Conservation (phyloP, 2,329 filamentous ascomycete genomes). For the Zelopaecilomyces penicillatus region DNA sequence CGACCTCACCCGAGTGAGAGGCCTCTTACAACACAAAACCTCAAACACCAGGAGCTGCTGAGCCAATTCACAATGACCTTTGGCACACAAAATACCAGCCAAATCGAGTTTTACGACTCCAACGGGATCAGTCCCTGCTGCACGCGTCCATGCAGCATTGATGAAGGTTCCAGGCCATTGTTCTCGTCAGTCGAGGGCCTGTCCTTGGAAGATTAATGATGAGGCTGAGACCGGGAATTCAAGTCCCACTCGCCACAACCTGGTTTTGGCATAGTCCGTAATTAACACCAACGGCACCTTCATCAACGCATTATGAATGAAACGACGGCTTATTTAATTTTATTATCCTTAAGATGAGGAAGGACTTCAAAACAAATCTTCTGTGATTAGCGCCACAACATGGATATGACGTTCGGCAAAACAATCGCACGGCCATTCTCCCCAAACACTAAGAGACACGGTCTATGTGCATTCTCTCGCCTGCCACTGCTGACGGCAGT, state of each 20-base stretch:
- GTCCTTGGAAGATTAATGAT: background rate
- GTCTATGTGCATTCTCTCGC: no score
- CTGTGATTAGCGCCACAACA: no score
- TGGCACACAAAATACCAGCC: conserved; percentile 27
- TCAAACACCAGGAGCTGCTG: conserved; percentile 39
- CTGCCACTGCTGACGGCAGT: no score
- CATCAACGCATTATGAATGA: no score
- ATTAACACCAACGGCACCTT: no score
- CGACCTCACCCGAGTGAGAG: conserved; percentile 35
- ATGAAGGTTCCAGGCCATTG: conserved; percentile 15
- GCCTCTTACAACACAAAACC: conserved; percentile 36
- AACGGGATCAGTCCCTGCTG: conserved; percentile 36
- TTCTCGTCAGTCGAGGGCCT: background rate
- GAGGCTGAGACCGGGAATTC: conserved; percentile 4
- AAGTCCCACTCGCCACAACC: conserved; percentile 5
- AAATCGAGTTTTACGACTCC: conserved; percentile 26
- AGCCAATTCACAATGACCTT: conserved; percentile 38
- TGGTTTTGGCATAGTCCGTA: no score
- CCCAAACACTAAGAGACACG: no score
- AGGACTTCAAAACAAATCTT: no score
- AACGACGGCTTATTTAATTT: no score
- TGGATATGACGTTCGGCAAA: no score
- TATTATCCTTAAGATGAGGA: no score
- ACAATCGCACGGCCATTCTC: no score
- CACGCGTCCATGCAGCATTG: conserved; percentile 30